Evolutionary conservation across 164 flowering plant genomes (phyloP).

Genomic region (Nymphaea thermarum): DNA sequence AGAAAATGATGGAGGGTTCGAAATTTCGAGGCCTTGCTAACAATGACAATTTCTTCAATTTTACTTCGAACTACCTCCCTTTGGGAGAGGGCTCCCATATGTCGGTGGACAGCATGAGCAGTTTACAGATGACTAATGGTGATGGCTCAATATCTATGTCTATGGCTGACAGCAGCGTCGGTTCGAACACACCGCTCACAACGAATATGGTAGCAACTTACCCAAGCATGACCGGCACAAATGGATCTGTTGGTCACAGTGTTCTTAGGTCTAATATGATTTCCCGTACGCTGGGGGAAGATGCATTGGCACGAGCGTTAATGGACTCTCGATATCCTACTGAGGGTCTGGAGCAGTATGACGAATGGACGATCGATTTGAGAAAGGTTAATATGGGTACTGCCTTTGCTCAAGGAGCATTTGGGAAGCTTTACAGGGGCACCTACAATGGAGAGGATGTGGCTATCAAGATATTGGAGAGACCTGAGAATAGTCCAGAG

Average conservation of each 20-base stretch:
- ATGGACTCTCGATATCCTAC: slow-evolving; percentile 9
- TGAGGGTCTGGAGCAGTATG: slow-evolving; percentile 8
- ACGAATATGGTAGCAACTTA: not conserved
- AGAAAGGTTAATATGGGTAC: slow-evolving; percentile 10
- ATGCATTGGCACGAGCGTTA: slow-evolving; percentile 11
- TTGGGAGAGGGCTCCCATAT: slow-evolving; percentile 30
- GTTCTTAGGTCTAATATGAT: not conserved
- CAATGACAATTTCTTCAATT: slow-evolving; percentile 19
- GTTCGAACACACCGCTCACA: slow-evolving; percentile 9
- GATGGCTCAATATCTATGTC: slow-evolving; percentile 25
- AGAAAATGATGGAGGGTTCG: slow-evolving; percentile 27
- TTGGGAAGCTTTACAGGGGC: slow-evolving; percentile 9
- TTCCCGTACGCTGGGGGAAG: slow-evolving; percentile 1
- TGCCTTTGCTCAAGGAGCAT: slow-evolving; percentile 10
- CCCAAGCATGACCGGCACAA: not conserved
- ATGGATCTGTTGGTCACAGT: not conserved
- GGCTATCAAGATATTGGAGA: slow-evolving; percentile 10
- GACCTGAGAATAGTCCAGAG: slow-evolving; percentile 8
- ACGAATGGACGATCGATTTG: slow-evolving; percentile 13
- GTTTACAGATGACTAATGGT: slow-evolving; percentile 21
- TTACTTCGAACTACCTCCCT: slow-evolving; percentile 16
- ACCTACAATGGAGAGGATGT: slow-evolving; percentile 12
- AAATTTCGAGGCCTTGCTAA: slow-evolving; percentile 19
- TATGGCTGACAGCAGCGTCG: slow-evolving; percentile 26
- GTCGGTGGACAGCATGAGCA: slow-evolving; percentile 27